Conservation (phyloP, 495 filamentous ascomycete species). For the Penicillium tannophilum region DNA sequence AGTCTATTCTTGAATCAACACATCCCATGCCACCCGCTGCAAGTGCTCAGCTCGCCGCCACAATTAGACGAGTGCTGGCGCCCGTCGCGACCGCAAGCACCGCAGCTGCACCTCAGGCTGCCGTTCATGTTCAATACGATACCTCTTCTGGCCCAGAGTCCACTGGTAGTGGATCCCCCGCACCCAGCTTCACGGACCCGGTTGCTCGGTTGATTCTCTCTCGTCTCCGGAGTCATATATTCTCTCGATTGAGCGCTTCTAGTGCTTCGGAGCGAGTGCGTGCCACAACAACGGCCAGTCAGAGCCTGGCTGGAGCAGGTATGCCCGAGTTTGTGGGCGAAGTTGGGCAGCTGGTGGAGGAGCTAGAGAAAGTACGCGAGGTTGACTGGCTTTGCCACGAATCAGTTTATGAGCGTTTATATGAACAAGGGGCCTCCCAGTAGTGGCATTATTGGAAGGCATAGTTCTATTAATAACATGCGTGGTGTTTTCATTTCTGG, state of each 20-base stretch:
- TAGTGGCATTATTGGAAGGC: conserved; percentile 14
- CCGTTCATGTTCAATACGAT: conserved; percentile 39
- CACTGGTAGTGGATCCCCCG: conserved; percentile 12
- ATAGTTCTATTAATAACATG: conserved; percentile 7
- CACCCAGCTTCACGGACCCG: conserved; percentile 65
- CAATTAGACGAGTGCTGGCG: conserved; percentile 58
- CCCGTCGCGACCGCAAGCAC: conserved; percentile 44
- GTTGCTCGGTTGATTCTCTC: conserved; percentile 80
- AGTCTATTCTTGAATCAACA: conserved; percentile 75
- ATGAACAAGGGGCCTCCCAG: conserved; percentile 34
- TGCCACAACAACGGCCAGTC: conserved; percentile 78
- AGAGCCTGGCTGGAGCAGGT: conserved; percentile 77
- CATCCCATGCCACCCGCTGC: conserved; percentile 70
- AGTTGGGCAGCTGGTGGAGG: conserved; percentile 81
- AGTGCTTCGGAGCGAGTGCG: conserved; percentile 80
- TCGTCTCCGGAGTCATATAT: conserved; percentile 71
- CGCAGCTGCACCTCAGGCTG: conserved; percentile 38
- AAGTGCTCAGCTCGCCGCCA: conserved; percentile 46
- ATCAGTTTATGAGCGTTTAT: conserved; percentile 75
- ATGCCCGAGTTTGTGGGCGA: conserved; percentile 87
- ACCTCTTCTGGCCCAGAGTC: conserved; percentile 15
- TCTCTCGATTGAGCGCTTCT: conserved; percentile 71
- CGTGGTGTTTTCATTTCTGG: neutral
- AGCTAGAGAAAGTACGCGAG: conserved; percentile 69
- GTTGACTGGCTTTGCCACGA: conserved; percentile 83